Evolutionary conservation across 352 stramenopile species (phyloP), one percentile per base, ranked within the genome.

Genomic region (Globisporangium cylindrosporum): DNA sequence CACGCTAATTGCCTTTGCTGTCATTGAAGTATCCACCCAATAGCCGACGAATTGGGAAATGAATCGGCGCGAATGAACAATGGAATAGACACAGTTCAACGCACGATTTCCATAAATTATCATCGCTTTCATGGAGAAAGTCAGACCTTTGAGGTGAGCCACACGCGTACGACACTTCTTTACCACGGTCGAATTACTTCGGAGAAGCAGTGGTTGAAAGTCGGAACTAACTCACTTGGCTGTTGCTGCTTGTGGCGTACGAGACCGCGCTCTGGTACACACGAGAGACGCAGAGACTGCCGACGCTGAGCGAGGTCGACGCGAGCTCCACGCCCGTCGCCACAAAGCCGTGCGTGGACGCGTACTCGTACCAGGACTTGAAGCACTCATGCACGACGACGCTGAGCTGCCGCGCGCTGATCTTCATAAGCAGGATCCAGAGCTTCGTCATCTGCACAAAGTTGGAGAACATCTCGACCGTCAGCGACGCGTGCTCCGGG

Each of bases 361-460:
- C 85, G 62, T 91, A 88, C 43, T 93, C 80, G 55, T 91, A 79
- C 86, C 84, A 94, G 59, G 82, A 90, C 18, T 73, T 69, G 54
- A 92, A 87, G 34, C 73, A 90, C 63, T 93, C 80, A 43, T 74
- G 82, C 15, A 81, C 84, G 24, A 94, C 77, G 8, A 90, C 73
- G 8, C 77, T 77, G 38, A 92, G 55, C 72, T 94, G 86, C 14
- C 84, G 81, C 20, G 80, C 81, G 68, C 77, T 82, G 71, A 94
- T 92, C 68, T 92, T 92, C 49, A 93, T 66, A 29, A 94, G 67
- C 22, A 94, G 72, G 29, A 92, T 73, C 83, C 81, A 94, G 34
- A 94, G 69, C 57, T 89, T 92, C 34, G 80, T 88, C 86, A 93
- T 93, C 76, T 94, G 83, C 22, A 92, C 75, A 62, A 92, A 93